Base-by-base conservation (phyloP, 768 basidiomycete genomes). In the Suillus weaverae region DNA sequence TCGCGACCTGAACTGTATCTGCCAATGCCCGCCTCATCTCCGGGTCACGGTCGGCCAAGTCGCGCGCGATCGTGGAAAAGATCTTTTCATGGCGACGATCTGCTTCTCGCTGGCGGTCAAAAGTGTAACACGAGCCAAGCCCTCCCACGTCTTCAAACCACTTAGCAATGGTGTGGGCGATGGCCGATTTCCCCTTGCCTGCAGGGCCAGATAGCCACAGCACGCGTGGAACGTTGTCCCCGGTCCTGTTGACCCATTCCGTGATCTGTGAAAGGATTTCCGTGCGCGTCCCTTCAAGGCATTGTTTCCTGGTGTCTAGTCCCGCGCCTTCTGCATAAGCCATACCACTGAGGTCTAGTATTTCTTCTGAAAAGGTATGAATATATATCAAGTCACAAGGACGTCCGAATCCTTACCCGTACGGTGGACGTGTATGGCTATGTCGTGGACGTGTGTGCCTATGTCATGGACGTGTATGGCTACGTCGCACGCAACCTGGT, bases 201-300 rank as follows among this genome's bases (percentile, higher is more conserved):
- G 74, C 73, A 61, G 54, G 62, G 14, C 74, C 74, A 41, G 61
- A 66, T 18, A 75, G 55, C 70, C 70, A 75, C 50, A 62, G 69
- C 61, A 72, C 60, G 3, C 62, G 61, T 20, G 60, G 53, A 43
- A 55, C 30, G 20, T 66, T 38, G 16, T 50, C 54, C 16, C 50
- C 35, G 14, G 61, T 60, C 44, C 66, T 50, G 51, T 70, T 65
- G 20, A 66, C 56, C 76, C 76, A 78, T 16, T 67, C 56, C n/a
- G 51, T 61, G 41, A 78, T 73, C 10, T 46, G n/a, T 4, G 44
- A 46, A 46, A 46, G 44, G 44, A 46, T n/a, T 46, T 5, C n/a
- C 20, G 10, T 46, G 44, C 44, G n/a, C 1, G 44, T 46, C 44
- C 44, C 44, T n/a, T 46, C n/a, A 4, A 46, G 44, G 10, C 44